Evolutionary conservation across 305 asterid species (phyloP), one percentile per base, ranked within the genome.

Genomic region (Rubia tinctorum): DNA sequence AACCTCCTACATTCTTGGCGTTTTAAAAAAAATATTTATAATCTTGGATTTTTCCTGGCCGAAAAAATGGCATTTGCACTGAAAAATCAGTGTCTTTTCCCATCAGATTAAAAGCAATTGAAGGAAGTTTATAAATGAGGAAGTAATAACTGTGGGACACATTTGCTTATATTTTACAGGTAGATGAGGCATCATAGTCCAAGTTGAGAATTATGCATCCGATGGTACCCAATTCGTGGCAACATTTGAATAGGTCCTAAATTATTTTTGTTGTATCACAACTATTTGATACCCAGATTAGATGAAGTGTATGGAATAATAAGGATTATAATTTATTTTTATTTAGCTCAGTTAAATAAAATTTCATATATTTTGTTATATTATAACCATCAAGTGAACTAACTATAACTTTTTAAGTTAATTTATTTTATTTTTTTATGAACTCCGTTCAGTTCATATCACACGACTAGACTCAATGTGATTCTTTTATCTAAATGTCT

Each of bases 111-210:
- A 74, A 68, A 74, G 53, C 69, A 67, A 25, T 78, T 79, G 83
- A 76, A 71, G 66, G 77, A 75, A 78, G 81, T 78, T 43, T 78
- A 71, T 70, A 73, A 78, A 25, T 71, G 75, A 66, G 80, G 69
- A 77, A 73, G 53, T 34, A 12, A 64, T 64, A 47, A 53, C 22
- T 6, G 87, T 81, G 86, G 89, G 86, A n/a, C 86, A 81, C 76
- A 27, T 71, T 79, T 76, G 77, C 71, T 72, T 69, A 75, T 73
- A 71, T 77, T 78, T 77, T 73, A 69, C 63, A 65, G 73, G 74
- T 80, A 70, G 86, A 78, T 76, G 85, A 80, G 66, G 86, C 81
- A 86, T 86, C 84, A 80, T 77, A 84, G 75, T 81, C 83, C 80
- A 82, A 86, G 77, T 80, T 76, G 78, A 71, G 77, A 79, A 81